Conservation (phyloP, 805 yeast genomes). For the Wickerhamomyces strasburgensis region DNA sequence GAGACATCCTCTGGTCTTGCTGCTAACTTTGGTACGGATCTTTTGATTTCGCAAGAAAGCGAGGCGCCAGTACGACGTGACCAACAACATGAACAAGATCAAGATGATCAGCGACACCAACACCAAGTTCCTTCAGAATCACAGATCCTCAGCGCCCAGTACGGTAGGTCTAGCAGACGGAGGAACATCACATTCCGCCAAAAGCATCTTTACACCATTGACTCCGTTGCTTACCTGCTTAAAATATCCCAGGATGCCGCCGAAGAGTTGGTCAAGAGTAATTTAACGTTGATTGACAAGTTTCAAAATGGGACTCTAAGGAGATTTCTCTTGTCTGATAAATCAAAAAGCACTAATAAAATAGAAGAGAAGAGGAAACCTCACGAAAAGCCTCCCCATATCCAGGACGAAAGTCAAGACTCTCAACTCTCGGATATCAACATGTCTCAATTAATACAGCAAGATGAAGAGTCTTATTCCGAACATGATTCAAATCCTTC, state of each 20-base stretch:
- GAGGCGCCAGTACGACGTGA: neutral
- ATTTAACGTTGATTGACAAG: slow-evolving; percentile 23
- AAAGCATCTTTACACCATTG: slow-evolving; percentile 25
- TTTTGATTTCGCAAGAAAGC: too few relatives aligned
- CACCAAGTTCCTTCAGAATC: too few relatives aligned
- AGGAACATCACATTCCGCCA: slow-evolving; percentile 21
- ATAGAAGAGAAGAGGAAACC: slow-evolving; percentile 1
- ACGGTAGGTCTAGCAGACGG: slow-evolving; percentile 10
- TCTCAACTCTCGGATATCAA: slow-evolving; percentile 1
- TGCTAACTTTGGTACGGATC: too few relatives aligned
- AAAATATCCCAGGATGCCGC: slow-evolving; percentile 18
- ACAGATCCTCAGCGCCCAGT: too few relatives aligned
- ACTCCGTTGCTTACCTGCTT: slow-evolving; percentile 19
- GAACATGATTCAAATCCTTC: slow-evolving; percentile 15
- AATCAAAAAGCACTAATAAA: neutral
- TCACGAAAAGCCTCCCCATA: neutral
- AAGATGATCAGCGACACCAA: neutral
- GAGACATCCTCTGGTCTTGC: too few relatives aligned
- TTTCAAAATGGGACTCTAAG: slow-evolving; percentile 24
- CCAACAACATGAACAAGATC: neutral
- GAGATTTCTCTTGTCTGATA: slow-evolving; percentile 9
- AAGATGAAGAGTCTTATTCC: slow-evolving; percentile 14
- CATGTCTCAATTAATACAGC: slow-evolving; percentile 1
- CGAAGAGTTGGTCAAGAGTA: slow-evolving; percentile 17
- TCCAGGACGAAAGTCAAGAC: neutral